Percentiles rank a stretch among this genome's conserved stretches.
phyloP scores from a whole-genome alignment of 2,329 filamentous ascomycete species.

The Neofusicoccum umdonicola region DNA sequence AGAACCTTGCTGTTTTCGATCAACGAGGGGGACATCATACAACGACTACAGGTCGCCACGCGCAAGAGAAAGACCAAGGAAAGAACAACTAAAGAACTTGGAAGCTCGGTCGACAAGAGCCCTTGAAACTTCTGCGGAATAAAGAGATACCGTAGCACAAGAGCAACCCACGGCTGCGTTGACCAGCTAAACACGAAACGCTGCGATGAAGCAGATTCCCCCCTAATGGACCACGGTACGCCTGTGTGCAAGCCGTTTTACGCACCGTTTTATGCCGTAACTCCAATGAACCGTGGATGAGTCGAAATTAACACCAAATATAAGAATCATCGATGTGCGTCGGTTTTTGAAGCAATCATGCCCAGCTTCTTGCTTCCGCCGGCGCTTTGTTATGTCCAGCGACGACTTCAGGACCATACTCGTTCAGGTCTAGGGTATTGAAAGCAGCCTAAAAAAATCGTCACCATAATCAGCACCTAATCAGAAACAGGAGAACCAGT shows the following conservation, averaged over 20 bases:
- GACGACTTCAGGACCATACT: background rate
- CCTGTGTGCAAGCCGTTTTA: background rate
- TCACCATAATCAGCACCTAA: background rate
- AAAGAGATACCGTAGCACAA: background rate
- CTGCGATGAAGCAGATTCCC: background rate
- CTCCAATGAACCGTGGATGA: background rate
- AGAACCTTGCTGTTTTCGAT: background rate
- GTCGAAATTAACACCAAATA: background rate
- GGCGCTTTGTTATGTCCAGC: no score
- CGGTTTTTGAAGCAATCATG: background rate
- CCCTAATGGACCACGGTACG: background rate
- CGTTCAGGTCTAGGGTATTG: background rate
- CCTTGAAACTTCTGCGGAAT: background rate
- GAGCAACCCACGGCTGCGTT: background rate
- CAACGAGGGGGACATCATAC: no score
- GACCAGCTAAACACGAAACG: background rate
- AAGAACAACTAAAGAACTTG: background rate
- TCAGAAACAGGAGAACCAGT: background rate
- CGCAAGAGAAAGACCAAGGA: background rate
- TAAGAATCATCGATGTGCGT: background rate
- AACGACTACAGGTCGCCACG: no score
- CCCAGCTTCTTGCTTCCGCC: background rate
- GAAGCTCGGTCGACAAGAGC: background rate
- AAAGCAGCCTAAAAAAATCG: background rate
- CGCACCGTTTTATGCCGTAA: background rate